Evolutionary conservation across 257 asterid genomes (phyloP), one percentile per base, ranked within the genome.

Genomic region (Solanum pennellii): DNA sequence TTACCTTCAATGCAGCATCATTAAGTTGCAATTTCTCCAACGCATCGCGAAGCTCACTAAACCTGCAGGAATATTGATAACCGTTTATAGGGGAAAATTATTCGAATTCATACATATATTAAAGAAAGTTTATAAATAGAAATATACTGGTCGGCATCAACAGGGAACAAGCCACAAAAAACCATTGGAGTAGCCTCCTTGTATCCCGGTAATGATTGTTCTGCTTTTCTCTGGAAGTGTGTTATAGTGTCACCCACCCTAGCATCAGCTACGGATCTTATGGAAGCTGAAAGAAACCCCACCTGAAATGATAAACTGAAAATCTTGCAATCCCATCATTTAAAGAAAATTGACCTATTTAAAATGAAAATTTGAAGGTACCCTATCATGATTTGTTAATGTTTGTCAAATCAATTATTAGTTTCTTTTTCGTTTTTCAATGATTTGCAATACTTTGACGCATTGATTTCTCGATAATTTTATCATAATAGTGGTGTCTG

Each of bases 241-340:
- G 99, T 97, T 83, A 97, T 91, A 4, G 99, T 97, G 91, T 97
- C 99, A 91, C 99, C 99, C 88, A 97, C 99, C 93, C 99, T 94
- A 88, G 99, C 99, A 94, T 97, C 99, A 44, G 99, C 99, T 79
- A 97, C 99, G 47, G 99, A 94, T 91, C 97, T 94, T 86, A 97
- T 94, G 86, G 99, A 97, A 89, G 99, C 99, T 47, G 99, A 94
- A 88, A 97, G 91, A 86, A 94, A 97, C 49, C 99, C 99, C 31
- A 97, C 99, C 99, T 97, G 93, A 87, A 93, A 87, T 86, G 86
- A 83, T 62, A 86, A 83, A 74, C 85, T 47, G 87, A 82, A 83
- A 88, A 86, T 8, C 83, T 86, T 86, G 35, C 84, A 45, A 73
- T 47, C 56, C 65, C 73, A 86, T 47, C 42, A 86, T 23, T 41